phyloP scores from a whole-genome alignment of 2,329 filamentous ascomycete genomes.

The Penicillium paneum region DNA sequence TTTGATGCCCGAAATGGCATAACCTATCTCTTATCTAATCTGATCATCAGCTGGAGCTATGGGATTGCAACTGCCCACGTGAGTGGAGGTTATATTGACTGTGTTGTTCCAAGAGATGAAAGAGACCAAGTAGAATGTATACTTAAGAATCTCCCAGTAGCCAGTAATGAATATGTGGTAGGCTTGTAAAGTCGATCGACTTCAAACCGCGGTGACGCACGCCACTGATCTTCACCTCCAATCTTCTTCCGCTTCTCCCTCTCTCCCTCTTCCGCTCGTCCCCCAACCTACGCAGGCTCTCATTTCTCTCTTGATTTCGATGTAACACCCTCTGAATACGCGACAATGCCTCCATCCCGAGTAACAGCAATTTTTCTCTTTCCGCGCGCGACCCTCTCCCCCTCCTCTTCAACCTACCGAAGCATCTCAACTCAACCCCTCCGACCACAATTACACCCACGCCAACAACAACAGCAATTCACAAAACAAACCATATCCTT shows the following conservation, averaged over 20 bases:
- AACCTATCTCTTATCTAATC: conserved; percentile 19
- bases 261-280: background rate
- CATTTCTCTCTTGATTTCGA: background rate
- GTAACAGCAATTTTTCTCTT: background rate
- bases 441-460: conserved; percentile 1
- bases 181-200: background rate
- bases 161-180: background rate
- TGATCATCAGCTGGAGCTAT: conserved; percentile 17
- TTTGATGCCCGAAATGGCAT: background rate
- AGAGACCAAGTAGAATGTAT: too few species aligned
- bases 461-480: background rate
- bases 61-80: background rate
- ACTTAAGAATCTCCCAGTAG: background rate
- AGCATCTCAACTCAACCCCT: background rate
- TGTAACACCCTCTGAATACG: background rate
- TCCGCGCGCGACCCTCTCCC: background rate
- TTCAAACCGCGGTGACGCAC: conserved; percentile 6
- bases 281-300: background rate
- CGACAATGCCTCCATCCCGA: conserved; percentile 3
- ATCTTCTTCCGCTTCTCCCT: background rate
- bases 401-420: background rate
- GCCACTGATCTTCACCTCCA: conserved; percentile 4
- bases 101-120: background rate
- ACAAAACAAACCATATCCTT: background rate
- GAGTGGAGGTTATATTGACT: background rate